Base-by-base conservation (phyloP, 2,329 filamentous ascomycete species). In the Scortechinia acanthostroma region DNA sequence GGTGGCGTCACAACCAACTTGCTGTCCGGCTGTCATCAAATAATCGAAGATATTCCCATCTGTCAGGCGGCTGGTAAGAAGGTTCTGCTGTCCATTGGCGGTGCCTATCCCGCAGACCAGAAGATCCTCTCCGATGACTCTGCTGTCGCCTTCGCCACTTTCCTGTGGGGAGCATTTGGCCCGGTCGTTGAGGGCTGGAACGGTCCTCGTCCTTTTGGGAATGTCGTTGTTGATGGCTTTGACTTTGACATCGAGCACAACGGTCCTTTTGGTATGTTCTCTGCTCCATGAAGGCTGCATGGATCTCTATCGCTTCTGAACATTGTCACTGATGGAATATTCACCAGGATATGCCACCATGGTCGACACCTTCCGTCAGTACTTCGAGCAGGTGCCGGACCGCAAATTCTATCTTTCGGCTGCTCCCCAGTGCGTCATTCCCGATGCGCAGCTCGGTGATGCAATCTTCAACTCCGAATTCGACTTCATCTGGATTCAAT, bases 401-500 rank as follows among this genome's bases (percentile, higher is more conserved):
- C 55, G 55, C 47, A 56, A 48, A 45, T 77, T 66, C 59, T 76
- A 73, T 49, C 68, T 76, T 50, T 73, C 72, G 3, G 70, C 60
- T 16, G 71, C 74, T 2, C 74, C 74, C n/a, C 73, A 77, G 51
- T 77, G 74, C 50, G 42, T 59, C 5, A 54, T 69, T 19, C 71
- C 72, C 2, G 74, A 77, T 51, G 51, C 52, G 19, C 66, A 71
- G 44, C 62, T 77, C 20, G 55, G 57, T n/a, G 44, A 62, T 28
- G 67, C 70, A 4, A 73, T 77, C 45, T 42, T 47, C 15, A 60
- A 60, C 23, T 59, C 70, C 5, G 48, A 50, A 6, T 74, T 77
- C 51, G 74, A 77, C 53, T 75, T 73, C 51, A 52, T 77, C 49
- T 77, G 70, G 58, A 62, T 74, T 25, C 74, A 77, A 49, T 77